phyloP scores from a whole-genome alignment of 495 filamentous ascomycete genomes.

The Aspergillus avenaceus region DNA sequence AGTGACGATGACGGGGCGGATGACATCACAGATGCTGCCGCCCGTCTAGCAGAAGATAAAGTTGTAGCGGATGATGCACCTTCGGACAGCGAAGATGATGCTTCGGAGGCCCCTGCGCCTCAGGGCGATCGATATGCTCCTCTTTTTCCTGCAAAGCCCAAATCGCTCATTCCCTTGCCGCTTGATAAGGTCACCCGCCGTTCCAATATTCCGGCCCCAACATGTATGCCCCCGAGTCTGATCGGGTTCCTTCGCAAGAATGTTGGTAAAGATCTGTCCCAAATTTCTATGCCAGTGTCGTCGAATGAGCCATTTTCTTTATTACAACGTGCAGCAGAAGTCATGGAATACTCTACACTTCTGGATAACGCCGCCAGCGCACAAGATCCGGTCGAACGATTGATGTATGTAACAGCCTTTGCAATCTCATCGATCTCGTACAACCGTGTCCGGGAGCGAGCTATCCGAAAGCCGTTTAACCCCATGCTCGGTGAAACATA shows the following conservation, averaged over 20 bases:
- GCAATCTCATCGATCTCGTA: constrained; percentile 79
- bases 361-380: constrained; percentile 69
- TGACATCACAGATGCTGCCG: constrained; percentile 7
- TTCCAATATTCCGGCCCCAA: constrained; percentile 64
- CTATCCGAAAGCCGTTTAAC: constrained; percentile 97
- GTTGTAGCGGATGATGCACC: constrained; percentile 37
- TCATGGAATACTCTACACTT: constrained; percentile 81
- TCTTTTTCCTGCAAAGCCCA: constrained; percentile 69
- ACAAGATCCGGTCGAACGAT: constrained; percentile 57
- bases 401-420: constrained; percentile 85
- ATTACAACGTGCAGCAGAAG: constrained; percentile 82
- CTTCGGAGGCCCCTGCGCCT: constrained; percentile 30
- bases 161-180: constrained; percentile 75
- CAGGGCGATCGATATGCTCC: constrained; percentile 40
- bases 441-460: constrained; percentile 77
- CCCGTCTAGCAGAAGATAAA: constrained; percentile 14
- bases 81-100: constrained; percentile 55
- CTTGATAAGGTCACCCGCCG: constrained; percentile 64
- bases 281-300: constrained; percentile 94
- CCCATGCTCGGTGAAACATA: constrained; percentile 96
- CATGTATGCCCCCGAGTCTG: constrained; percentile 76
- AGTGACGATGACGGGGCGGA: constrained; percentile 49
- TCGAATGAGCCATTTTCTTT: constrained; percentile 90
- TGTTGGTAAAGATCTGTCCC: constrained; percentile 93
- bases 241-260: constrained; percentile 96